Conservation (phyloP, 768 basidiomycete species). For the Boletus reticulatus region DNA sequence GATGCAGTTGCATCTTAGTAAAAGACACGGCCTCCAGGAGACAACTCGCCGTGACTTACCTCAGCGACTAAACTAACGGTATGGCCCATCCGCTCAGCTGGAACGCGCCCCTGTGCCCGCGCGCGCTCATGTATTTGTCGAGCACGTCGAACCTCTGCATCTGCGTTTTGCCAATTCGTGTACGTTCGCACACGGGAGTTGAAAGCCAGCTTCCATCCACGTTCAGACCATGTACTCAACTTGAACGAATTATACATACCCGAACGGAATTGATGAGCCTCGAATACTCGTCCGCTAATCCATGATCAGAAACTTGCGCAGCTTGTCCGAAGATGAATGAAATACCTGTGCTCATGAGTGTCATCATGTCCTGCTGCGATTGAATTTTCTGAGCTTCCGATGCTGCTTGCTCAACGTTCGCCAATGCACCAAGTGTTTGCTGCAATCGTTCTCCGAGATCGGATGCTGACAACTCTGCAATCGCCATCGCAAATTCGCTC, state of each 20-base stretch:
- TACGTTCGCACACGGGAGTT: slow-evolving; percentile 82
- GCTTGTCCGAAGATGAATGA: not conserved
- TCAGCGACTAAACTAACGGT: slow-evolving; percentile 82
- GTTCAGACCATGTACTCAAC: not conserved
- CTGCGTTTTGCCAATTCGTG: slow-evolving; percentile 76
- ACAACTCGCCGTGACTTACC: slow-evolving; percentile 39
- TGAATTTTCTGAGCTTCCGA: slow-evolving; percentile 74
- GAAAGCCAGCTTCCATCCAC: slow-evolving; percentile 68
- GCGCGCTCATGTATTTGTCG: slow-evolving; percentile 81
- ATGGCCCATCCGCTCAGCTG: slow-evolving; percentile 65
- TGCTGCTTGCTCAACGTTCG: slow-evolving; percentile 69
- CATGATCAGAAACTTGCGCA: slow-evolving; percentile 5
- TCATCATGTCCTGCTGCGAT: slow-evolving; percentile 78
- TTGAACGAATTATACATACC: slow-evolving; percentile 41
- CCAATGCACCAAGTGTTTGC: slow-evolving; percentile 63
- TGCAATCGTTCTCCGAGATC: slow-evolving; percentile 77
- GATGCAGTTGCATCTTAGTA: not conserved
- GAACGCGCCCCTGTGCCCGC: slow-evolving; percentile 70
- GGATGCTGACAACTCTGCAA: slow-evolving; percentile 67
- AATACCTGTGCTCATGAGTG: slow-evolving; percentile 73
- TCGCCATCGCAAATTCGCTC: slow-evolving; percentile 76
- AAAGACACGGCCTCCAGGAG: not conserved
- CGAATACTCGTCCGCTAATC: slow-evolving; percentile 84
- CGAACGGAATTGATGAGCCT: slow-evolving; percentile 84
- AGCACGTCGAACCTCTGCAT: slow-evolving; percentile 68